Conservation (phyloP, 2,329 filamentous ascomycete genomes). For the Aspergillus bombycis region DNA sequence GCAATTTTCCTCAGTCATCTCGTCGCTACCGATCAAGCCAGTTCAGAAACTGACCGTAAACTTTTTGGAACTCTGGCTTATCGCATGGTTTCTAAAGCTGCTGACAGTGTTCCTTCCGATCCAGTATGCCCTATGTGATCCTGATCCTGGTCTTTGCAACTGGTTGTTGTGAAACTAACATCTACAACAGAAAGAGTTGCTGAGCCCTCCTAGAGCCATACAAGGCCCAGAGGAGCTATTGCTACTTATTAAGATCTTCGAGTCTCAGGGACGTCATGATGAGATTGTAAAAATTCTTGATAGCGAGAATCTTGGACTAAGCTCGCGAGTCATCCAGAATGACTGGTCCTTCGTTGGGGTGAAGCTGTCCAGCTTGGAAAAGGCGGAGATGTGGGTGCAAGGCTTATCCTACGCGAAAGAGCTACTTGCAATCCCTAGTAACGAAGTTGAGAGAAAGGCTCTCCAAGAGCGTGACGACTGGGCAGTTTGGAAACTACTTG, state of each 20-base stretch:
- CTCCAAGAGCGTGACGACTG: slow-evolving; percentile 49
- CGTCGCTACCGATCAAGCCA: slow-evolving; percentile 38
- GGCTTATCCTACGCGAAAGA: slow-evolving; percentile 39
- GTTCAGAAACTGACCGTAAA: slow-evolving; percentile 46
- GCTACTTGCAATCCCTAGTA: slow-evolving; percentile 40
- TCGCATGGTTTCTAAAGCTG: slow-evolving; percentile 53
- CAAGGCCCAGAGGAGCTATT: slow-evolving; percentile 51
- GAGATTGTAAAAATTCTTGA: slow-evolving; percentile 49
- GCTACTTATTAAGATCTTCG: slow-evolving; percentile 48
- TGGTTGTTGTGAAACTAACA: slow-evolving; percentile 18
- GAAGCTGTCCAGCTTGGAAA: slow-evolving; percentile 43
- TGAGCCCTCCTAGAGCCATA: slow-evolving; percentile 47
- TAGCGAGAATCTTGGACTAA: slow-evolving; percentile 45
- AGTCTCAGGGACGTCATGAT: slow-evolving; percentile 41
- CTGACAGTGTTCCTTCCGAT: slow-evolving; percentile 46
- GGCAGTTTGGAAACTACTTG: slow-evolving; percentile 49
- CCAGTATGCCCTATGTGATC: slow-evolving; percentile 39
- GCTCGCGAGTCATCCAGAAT: slow-evolving; percentile 46
- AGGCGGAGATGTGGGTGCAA: slow-evolving; percentile 43
- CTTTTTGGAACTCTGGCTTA: slow-evolving; percentile 55
- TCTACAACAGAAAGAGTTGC: slow-evolving; percentile 42
- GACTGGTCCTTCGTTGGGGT: slow-evolving; percentile 46
- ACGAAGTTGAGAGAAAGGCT: slow-evolving; percentile 30
- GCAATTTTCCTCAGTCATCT: slow-evolving; percentile 52
- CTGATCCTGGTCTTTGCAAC: background rate